A percentile compares a stretch with the other conserved stretches of the same genome.
Evolutionary conservation across 2,329 filamentous ascomycete genomes (phyloP).

Genomic region (Ophiosphaerella narmari): DNA sequence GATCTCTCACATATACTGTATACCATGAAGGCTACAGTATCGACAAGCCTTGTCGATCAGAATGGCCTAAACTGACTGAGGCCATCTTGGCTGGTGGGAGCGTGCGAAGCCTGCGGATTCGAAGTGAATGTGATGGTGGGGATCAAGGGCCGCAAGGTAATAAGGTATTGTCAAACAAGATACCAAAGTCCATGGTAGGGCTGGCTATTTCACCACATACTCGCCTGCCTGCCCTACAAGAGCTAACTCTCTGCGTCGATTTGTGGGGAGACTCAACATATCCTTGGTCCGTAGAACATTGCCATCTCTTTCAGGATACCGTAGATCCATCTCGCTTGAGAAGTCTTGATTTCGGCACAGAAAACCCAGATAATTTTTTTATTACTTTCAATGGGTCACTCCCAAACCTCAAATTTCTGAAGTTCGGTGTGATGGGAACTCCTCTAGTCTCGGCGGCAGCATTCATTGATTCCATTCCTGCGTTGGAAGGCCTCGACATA

Average conservation of each 20-base stretch:
- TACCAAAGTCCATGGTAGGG: background rate
- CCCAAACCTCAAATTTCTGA: constrained; percentile 6
- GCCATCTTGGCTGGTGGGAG: constrained; percentile 2
- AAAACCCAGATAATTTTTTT: constrained; percentile 10
- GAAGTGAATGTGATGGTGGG: background rate
- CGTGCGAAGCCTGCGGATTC: background rate
- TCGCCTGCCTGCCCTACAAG: constrained; percentile 3
- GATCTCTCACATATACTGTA: constrained; percentile 5
- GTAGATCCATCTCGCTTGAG: constrained; percentile 6
- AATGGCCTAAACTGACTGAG: constrained; percentile 11
- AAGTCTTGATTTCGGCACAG: constrained; percentile 9
- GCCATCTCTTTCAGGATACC: constrained; percentile 1
- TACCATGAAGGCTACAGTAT: constrained; percentile 4
- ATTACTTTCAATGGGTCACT: constrained; percentile 1
- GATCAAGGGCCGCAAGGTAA: background rate
- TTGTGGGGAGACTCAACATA: background rate
- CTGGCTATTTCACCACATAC: background rate
- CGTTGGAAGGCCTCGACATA: constrained; percentile 6
- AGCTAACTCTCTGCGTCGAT: constrained; percentile 3
- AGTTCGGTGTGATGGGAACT: background rate
- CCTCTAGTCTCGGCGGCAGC: background rate
- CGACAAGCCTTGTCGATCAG: constrained; percentile 1
- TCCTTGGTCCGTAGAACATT: constrained; percentile 4
- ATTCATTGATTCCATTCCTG: constrained; percentile 2
- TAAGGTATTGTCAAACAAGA: background rate